These are phyloP conservation scores for Ganoderma boninense DNA, from an alignment of 1,284 basidiomycete genomes.

Conservation along the genomic window DNA sequence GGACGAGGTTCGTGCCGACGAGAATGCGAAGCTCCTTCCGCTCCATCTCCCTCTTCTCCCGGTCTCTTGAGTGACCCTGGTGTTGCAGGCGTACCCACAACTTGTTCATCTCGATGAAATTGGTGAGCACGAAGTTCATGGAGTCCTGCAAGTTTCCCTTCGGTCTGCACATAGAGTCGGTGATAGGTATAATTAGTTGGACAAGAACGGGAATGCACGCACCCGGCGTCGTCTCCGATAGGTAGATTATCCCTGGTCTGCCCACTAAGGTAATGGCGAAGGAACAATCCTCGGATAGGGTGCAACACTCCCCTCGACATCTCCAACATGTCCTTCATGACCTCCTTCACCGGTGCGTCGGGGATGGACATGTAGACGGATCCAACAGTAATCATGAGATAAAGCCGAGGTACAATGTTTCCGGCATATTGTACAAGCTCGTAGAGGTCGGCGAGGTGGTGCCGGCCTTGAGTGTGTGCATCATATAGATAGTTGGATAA, in stretches of 20 bases:
- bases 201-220: conserved; percentile 40
- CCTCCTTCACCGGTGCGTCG: conserved; percentile 95
- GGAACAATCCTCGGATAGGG: conserved; percentile 91
- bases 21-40: conserved; percentile 92
- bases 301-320: conserved; percentile 96
- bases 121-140: conserved; percentile 92
- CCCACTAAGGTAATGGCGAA: conserved; percentile 93
- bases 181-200: not conserved
- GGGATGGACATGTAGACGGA: conserved; percentile 97
- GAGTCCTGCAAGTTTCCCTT: conserved; percentile 91
- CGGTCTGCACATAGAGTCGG: conserved; percentile 59
- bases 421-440: conserved; percentile 97
- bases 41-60: conserved; percentile 95
- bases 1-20: conserved; percentile 95
- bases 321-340: conserved; percentile 99
- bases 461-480: conserved; percentile 86
- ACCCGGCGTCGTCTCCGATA: conserved; percentile 85
- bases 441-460: conserved; percentile 96
- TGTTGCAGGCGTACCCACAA: conserved; percentile 97
- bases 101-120: conserved; percentile 99
- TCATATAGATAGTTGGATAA: conserved; percentile 96
- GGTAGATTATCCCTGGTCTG: conserved; percentile 96
- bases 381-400: conserved; percentile 98
- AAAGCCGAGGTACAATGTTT: conserved; percentile 92
- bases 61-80: conserved; percentile 93